Base-by-base conservation (phyloP, 257 asterid species). In the Gardenia jasminoides region DNA sequence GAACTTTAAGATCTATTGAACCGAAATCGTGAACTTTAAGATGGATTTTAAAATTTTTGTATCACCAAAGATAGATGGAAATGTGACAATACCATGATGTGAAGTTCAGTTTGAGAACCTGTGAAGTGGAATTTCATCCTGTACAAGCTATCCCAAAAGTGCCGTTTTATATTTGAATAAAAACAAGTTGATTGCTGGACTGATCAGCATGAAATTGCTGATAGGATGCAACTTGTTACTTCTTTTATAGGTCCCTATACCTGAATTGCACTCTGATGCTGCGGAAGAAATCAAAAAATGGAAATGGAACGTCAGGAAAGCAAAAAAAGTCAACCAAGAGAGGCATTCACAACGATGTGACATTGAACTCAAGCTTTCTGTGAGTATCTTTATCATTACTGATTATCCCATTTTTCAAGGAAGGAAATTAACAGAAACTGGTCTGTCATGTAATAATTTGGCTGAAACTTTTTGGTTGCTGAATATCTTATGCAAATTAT, bases 301-400 rank as follows among this genome's bases (percentile, higher is more conserved):
- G 99, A 91, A 87, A 89, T 91, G 97, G 98, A 89, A 87, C 71
- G 85, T 86, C 83, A 81, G 93, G 84, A 95, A 93, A 88, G 90
- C 83, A 41, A 93, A 92, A 82, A 95, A 93, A 88, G 86, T 90
- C 81, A 95, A 92, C 86, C 94, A 81, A 84, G 99, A 95, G 92
- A 88, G 93, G 90, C 96, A 95, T 80, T 88, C 97, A 69, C 91
- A 85, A 83, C 87, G 99, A 91, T 95, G 99, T 76, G 99, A 95
- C 85, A 84, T 85, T 39, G 98, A 93, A 87, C 89, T 93, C 82
- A 95, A 95, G 91, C 96, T 95, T 78, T 91, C 96, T 73, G 99
- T 95, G 84, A 85, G 93, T 78, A 68, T 77, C 67, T 72, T 30
- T 66, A 78, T 72, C 82, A 50, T 82, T 56, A 10, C 8, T 48